Percentiles rank a stretch among this genome's conserved stretches.
phyloP scores from a whole-genome alignment of 1,284 basidiomycete species.

The Microbotryomycetes sp. region DNA sequence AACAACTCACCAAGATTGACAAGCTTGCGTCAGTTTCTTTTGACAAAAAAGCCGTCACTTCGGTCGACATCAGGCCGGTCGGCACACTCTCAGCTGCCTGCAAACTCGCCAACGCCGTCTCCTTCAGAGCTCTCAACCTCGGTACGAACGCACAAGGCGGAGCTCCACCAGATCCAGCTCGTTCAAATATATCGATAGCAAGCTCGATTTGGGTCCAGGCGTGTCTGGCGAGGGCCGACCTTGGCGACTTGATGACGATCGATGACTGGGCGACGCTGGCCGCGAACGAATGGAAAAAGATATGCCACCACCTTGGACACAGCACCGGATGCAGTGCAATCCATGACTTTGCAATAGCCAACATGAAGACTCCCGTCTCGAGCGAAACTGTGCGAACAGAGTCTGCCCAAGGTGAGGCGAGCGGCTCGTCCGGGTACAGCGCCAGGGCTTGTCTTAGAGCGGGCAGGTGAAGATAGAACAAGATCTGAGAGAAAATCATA shows the following conservation, averaged over 20 bases:
- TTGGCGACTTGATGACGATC: slow-evolving; percentile 30
- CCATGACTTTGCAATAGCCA: slow-evolving; percentile 28
- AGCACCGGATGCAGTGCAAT: slow-evolving; percentile 19
- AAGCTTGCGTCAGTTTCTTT: slow-evolving; percentile 7
- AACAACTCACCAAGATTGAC: slow-evolving; percentile 12
- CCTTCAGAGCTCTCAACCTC: slow-evolving; percentile 20
- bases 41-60: neutral
- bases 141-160: slow-evolving; percentile 27
- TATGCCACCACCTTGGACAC: slow-evolving; percentile 31
- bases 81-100: slow-evolving; percentile 18
- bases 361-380: slow-evolving; percentile 29
- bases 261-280: slow-evolving; percentile 23
- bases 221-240: slow-evolving; percentile 23
- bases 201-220: slow-evolving; percentile 29
- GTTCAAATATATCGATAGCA: slow-evolving; percentile 24
- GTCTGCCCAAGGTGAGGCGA: slow-evolving; percentile 23
- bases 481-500: slow-evolving; percentile 20
- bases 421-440: slow-evolving; percentile 23
- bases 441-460: slow-evolving; percentile 27
- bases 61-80: neutral
- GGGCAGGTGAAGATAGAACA: slow-evolving; percentile 32
- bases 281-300: slow-evolving; percentile 32
- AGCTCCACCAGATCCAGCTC: slow-evolving; percentile 19
- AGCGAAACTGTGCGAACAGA: slow-evolving; percentile 26
- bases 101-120: slow-evolving; percentile 25